Percentiles rank a stretch among this genome's conserved stretches.
These are phyloP conservation scores for Xerocomellus chrysenteron DNA, from an alignment of 768 basidiomycete species.

Conservation along the genomic window DNA sequence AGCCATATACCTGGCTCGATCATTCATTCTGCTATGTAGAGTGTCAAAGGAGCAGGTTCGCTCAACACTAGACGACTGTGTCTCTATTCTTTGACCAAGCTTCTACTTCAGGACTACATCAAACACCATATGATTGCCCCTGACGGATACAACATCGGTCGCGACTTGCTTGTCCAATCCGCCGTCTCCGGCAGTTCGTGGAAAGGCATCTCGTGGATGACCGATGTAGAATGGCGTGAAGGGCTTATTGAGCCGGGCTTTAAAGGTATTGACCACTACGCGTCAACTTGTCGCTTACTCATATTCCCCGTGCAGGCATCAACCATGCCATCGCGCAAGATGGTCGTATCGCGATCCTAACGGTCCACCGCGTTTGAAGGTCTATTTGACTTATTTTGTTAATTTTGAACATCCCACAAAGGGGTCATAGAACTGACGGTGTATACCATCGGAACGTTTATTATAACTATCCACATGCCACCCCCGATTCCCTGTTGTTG, in stretches of 20 bases:
- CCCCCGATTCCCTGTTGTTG: constrained; percentile 2
- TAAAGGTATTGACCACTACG: constrained; percentile 46
- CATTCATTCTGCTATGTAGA: constrained; percentile 34
- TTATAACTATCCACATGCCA: constrained; percentile 3
- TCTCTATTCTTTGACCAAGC: constrained; percentile 1
- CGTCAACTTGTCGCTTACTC: background rate
- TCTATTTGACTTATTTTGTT: background rate
- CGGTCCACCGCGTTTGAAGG: constrained; percentile 49
- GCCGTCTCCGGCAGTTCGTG: constrained; percentile 62
- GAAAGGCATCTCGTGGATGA: constrained; percentile 70
- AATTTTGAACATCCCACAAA: background rate
- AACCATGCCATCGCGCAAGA: constrained; percentile 84
- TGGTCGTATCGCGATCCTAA: constrained; percentile 77
- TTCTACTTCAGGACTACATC: constrained; percentile 44
- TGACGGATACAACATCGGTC: constrained; percentile 80
- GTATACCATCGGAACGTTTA: constrained; percentile 12
- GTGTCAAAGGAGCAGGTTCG: constrained; percentile 70
- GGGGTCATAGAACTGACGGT: constrained; percentile 3
- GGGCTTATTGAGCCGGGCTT: constrained; percentile 69
- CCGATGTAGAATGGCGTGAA: constrained; percentile 72
- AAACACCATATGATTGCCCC: constrained; percentile 72
- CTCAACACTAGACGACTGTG: background rate
- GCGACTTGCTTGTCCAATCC: constrained; percentile 71
- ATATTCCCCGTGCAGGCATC: constrained; percentile 47
- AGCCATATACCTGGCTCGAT: background rate